Percentiles rank a stretch among this genome's conserved stretches.
These are phyloP conservation scores for Metschnikowia matae DNA, from an alignment of 805 yeast genomes.

Conservation along the genomic window DNA sequence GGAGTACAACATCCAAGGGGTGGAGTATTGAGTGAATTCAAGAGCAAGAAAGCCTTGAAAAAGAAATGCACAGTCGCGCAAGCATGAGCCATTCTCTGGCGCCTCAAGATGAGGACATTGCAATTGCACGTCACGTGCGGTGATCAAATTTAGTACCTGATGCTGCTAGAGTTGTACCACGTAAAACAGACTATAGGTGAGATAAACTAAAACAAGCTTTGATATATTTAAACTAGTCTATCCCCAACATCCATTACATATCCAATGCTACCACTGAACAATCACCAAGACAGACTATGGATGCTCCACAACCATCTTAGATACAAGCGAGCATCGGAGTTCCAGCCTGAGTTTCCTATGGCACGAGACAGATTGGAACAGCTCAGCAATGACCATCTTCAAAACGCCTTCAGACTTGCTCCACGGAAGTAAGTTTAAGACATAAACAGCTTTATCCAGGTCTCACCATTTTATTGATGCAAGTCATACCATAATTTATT, in stretches of 20 bases:
- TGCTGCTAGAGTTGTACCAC: neutral
- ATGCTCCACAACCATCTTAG: slow-evolving; percentile 19
- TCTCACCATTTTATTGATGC: neutral
- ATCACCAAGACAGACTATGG: slow-evolving; percentile 16
- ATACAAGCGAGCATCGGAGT: slow-evolving; percentile 10
- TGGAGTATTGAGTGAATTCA: slow-evolving; percentile 22
- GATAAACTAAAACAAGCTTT: neutral
- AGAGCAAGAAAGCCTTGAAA: neutral
- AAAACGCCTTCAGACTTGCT: neutral
- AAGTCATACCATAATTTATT: too few relatives aligned
- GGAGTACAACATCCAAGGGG: slow-evolving; percentile 41
- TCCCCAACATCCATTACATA: neutral
- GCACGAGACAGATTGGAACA: neutral
- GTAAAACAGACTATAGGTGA: neutral
- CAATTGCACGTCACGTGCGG: slow-evolving; percentile 4
- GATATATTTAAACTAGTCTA: neutral
- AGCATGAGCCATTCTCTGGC: neutral
- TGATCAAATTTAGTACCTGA: neutral
- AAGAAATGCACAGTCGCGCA: neutral
- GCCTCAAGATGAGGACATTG: neutral
- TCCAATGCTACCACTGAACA: slow-evolving; percentile 8
- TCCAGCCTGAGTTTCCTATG: slow-evolving; percentile 17
- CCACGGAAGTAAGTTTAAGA: neutral
- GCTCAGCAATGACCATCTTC: neutral
- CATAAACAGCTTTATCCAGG: neutral